Conservation (phyloP, 2,329 filamentous ascomycete genomes). For the Drechslerella stenobrocha region DNA sequence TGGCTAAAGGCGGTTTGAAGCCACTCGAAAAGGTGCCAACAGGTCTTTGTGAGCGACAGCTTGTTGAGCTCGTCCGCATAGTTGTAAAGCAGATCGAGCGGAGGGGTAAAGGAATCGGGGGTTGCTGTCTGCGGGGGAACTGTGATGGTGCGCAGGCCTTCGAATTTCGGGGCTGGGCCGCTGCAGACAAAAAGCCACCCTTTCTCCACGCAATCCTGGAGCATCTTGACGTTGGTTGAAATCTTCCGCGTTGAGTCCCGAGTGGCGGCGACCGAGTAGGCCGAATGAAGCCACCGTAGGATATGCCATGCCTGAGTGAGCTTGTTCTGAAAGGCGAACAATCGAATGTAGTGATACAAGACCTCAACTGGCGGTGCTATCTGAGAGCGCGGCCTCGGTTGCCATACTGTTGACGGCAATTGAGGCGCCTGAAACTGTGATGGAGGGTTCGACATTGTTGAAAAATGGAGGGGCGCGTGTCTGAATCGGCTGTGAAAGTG, state of each 20-base stretch:
- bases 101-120: conserved; percentile 39
- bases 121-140: conserved; percentile 29
- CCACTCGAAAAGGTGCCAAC: conserved; percentile 49
- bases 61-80: conserved; percentile 46
- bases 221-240: conserved; percentile 41
- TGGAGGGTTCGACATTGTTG: conserved; percentile 22
- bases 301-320: conserved; percentile 40
- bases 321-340: conserved; percentile 46
- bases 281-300: conserved; percentile 43
- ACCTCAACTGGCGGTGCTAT: conserved; percentile 46
- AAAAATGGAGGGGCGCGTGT: neutral
- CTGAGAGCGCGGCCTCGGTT: conserved; percentile 40
- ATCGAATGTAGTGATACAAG: conserved; percentile 45
- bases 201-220: conserved; percentile 47
- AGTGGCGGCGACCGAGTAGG: conserved; percentile 33
- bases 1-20: conserved; percentile 46
- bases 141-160: conserved; percentile 35
- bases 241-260: conserved; percentile 44
- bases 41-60: conserved; percentile 44
- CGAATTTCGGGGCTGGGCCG: conserved; percentile 39
- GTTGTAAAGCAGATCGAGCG: conserved; percentile 46
- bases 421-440: conserved; percentile 14
- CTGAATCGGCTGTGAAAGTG: neutral
- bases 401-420: conserved; percentile 47
- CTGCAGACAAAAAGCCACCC: conserved; percentile 47